Percentiles rank a stretch among this genome's conserved stretches.
These are phyloP conservation scores for Penicillium digitatum DNA, from an alignment of 2,329 filamentous ascomycete genomes.

Conservation along the genomic window DNA sequence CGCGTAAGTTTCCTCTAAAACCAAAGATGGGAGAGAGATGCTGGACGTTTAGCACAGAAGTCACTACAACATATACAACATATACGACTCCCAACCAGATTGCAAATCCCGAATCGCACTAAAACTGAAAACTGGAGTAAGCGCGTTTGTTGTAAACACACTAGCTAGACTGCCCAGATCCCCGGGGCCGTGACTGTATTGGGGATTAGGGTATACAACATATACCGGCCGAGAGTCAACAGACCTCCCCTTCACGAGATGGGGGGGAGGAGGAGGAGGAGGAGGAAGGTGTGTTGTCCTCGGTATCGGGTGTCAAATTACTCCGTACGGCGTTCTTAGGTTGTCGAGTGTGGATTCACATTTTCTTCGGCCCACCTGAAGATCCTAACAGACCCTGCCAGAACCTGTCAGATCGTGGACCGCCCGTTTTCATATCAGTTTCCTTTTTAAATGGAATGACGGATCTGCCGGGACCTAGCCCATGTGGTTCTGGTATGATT, in stretches of 20 bases:
- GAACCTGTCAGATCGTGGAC: neutral
- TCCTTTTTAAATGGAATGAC: neutral
- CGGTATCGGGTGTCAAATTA: neutral
- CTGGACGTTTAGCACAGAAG: neutral
- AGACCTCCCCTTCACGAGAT: neutral
- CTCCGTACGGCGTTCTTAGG: neutral
- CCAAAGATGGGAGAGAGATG: neutral
- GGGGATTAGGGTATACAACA: conserved; percentile 5
- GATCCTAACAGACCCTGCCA: conserved; percentile 1
- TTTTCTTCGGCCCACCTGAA: neutral
- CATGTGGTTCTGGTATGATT: conserved; percentile 21
- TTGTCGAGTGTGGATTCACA: neutral
- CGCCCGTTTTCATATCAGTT: conserved; percentile 6
- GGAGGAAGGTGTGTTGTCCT: neutral
- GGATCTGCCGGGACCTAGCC: conserved; percentile 15
- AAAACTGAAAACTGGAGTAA: neutral
- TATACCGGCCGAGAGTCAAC: neutral
- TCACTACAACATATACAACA: neutral
- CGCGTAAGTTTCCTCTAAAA: neutral
- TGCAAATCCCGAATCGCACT: neutral
- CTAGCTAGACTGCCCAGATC: neutral
- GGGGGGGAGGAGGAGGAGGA: too few relatives aligned
- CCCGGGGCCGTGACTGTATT: conserved; percentile 2
- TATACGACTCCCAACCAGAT: neutral
- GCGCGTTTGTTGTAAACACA: neutral